Base-by-base conservation (phyloP, 2,329 filamentous ascomycete genomes). In the Talaromyces atroroseus region DNA sequence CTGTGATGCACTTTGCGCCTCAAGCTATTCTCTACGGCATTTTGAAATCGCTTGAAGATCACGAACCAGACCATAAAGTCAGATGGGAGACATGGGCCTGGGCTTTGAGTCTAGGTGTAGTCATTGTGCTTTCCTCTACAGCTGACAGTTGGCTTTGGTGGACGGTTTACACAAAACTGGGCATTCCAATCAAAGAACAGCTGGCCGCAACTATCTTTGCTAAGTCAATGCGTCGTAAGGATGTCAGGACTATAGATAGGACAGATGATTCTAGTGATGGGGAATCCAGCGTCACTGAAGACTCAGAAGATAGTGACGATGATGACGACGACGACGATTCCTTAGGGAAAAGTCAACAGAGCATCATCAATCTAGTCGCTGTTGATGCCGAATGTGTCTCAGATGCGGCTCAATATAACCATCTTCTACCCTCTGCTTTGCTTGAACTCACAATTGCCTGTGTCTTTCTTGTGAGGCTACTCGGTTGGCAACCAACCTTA, bases 301-400 rank as follows among this genome's bases (percentile, higher is more conserved):
- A 60, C 20, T 59, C 66, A 5, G 63, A 66, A 7, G 74, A 18
- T 60, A 68, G 72, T 3, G 68, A 70, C 2, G 68, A 70, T 12
- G 69, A 74, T 14, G 72, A 75, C 0, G 74, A 76, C 3, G 75
- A 76, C 5, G 77, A 81, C 11, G 77, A 80, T 63, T 68, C 64
- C 67, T 76, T 59, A 60, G 76, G 82, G 61, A 80, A 84, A 71
- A 79, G 80, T 32, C 76, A 80, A 62, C 87, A 91, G 70, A 83
- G 81, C 49, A 87, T 86, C 3, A 84, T 92, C 57, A 92, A 92
- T 67, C 76, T 91, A 32, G 85, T 91, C 46, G 87, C 87, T n/a
- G 84, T 92, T 14, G 89, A 92, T 68, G 77, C 82, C 6, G 83
- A 84, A 60, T 82, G 88, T 46, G 78, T 92, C 46, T 77, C 86